A percentile compares a stretch with the other conserved stretches of the same genome.
Evolutionary conservation across 371 early-diverging fungal species (phyloP).

Genomic region (Polyrhizophydium stewartii): DNA sequence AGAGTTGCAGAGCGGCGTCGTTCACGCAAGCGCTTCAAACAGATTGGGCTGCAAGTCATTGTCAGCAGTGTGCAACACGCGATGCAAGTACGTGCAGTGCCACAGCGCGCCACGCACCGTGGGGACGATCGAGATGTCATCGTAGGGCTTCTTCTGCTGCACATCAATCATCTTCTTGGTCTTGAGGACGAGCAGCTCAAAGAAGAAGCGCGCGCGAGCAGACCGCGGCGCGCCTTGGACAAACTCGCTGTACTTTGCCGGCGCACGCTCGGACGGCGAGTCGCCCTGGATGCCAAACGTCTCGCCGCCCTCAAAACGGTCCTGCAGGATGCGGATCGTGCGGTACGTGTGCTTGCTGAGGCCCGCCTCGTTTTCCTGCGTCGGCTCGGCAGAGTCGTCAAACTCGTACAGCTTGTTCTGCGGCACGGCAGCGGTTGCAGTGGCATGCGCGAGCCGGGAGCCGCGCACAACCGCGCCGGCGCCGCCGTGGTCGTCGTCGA

Average conservation of each 20-base stretch:
- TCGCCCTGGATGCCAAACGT: conserved; percentile 3
- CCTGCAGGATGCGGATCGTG: conserved; percentile 22
- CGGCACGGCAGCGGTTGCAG: neutral
- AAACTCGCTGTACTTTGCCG: neutral
- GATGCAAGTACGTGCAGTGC: no score
- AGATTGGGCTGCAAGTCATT: no score
- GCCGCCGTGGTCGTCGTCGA: no score
- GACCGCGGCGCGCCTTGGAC: conserved; percentile 26
- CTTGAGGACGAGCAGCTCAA: conserved; percentile 84
- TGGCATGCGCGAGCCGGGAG: no score
- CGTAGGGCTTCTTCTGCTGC: conserved; percentile 74
- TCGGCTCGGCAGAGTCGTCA: conserved; percentile 7
- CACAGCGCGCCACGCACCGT: no score
- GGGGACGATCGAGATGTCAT: conserved; percentile 65
- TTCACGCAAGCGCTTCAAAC: no score
- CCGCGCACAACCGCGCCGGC: no score
- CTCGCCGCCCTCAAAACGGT: conserved; percentile 21
- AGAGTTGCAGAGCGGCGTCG: no score
- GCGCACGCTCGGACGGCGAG: neutral
- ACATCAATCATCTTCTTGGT: conserved; percentile 82
- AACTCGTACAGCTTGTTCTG: neutral
- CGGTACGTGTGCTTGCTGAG: conserved; percentile 18
- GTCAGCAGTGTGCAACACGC: no score
- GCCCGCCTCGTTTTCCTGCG: conserved; percentile 12
- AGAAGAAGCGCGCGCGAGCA: conserved; percentile 84